Percentiles rank a stretch among this genome's conserved stretches.
These are phyloP conservation scores for Arabidopsis thaliana DNA, from an alignment of 345 rosid genomes.

Conservation along the genomic window DNA sequence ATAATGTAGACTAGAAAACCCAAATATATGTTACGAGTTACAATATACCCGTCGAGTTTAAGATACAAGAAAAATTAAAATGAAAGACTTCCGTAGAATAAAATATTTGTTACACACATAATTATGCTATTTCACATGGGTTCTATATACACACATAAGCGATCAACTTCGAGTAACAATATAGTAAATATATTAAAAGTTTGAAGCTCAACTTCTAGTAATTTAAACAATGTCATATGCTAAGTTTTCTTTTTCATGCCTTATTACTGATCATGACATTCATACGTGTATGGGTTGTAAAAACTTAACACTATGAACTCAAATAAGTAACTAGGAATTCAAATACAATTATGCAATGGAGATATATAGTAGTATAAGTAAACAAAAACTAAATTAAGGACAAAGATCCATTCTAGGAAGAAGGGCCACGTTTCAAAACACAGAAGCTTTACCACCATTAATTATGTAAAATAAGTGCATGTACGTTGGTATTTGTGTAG, in stretches of 20 bases:
- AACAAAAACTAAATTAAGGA: slow-evolving; percentile 21
- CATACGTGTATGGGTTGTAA: neutral
- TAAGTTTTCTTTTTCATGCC: neutral
- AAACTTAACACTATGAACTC: neutral
- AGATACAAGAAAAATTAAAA: neutral
- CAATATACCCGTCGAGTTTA: neutral
- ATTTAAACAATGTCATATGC: neutral
- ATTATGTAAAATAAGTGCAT: slow-evolving; percentile 33
- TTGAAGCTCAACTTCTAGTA: slow-evolving; percentile 9
- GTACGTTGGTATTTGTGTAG: slow-evolving; percentile 45
- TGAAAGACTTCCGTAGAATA: neutral
- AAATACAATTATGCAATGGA: slow-evolving; percentile 14
- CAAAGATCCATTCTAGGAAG: slow-evolving; percentile 47
- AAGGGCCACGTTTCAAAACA: slow-evolving; percentile 44
- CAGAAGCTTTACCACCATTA: slow-evolving; percentile 42
- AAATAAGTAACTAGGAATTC: neutral
- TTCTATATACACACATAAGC: neutral
- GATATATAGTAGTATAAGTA: slow-evolving; percentile 3
- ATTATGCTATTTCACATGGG: neutral
- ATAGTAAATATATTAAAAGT: neutral
- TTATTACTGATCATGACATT: neutral
- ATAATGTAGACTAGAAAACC: neutral
- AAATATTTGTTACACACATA: slow-evolving; percentile 3
- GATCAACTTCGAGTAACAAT: neutral
- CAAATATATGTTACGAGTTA: neutral